These are phyloP conservation scores for Hortiboletus campestris DNA, from an alignment of 768 basidiomycete genomes.

Conservation along the genomic window DNA sequence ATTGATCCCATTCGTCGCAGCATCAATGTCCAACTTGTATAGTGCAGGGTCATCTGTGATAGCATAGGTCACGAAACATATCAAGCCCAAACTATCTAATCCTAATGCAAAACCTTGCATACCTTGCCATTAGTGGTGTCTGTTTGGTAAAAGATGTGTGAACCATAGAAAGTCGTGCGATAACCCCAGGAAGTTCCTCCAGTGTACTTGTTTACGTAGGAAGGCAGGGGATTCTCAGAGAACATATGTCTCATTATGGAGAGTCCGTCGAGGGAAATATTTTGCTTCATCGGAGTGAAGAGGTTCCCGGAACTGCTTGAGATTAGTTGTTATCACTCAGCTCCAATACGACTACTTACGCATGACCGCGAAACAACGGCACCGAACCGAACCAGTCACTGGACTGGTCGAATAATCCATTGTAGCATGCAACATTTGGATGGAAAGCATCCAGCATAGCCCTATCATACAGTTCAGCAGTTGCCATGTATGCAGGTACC, in stretches of 20 bases:
- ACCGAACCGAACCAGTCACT: slow-evolving; percentile 11
- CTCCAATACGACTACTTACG: background rate
- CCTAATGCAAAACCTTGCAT: background rate
- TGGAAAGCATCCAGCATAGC: slow-evolving; percentile 12
- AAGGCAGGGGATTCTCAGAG: slow-evolving; percentile 4
- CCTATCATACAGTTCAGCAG: background rate
- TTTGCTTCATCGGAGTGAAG: background rate
- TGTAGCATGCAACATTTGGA: slow-evolving; percentile 12
- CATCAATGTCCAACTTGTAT: slow-evolving; percentile 1
- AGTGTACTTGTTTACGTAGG: slow-evolving; percentile 7
- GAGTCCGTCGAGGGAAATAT: slow-evolving; percentile 3
- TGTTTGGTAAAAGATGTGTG: slow-evolving; percentile 13
- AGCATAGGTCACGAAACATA: slow-evolving; percentile 6
- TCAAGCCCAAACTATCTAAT: no score
- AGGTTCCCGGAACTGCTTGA: slow-evolving; percentile 2
- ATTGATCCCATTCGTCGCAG: background rate
- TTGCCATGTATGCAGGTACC: background rate
- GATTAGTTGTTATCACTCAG: background rate
- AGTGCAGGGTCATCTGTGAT: slow-evolving; percentile 7
- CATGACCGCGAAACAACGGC: slow-evolving; percentile 12
- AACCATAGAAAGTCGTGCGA: slow-evolving; percentile 10
- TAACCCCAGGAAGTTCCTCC: slow-evolving; percentile 11
- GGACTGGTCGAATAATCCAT: slow-evolving; percentile 11
- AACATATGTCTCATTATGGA: slow-evolving; percentile 11
- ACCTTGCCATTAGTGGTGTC: slow-evolving; percentile 11